A percentile compares a stretch with the other conserved stretches of the same genome.
Conservation (phyloP, 2,329 filamentous ascomycete species). For the Alternaria gaisen region DNA sequence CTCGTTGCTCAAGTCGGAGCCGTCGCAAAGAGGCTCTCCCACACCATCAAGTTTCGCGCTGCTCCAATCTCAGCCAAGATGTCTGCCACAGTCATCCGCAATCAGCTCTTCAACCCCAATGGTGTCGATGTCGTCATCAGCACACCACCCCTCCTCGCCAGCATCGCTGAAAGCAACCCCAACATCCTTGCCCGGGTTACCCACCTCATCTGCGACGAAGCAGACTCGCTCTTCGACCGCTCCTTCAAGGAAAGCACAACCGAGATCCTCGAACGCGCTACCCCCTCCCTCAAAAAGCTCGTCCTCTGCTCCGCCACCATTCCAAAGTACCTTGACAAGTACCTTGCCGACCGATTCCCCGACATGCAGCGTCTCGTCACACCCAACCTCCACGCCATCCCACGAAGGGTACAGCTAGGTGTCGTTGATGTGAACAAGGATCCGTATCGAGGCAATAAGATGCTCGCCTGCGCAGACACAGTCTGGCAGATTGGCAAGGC, state of each 20-base stretch:
- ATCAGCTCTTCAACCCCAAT: constrained; percentile 78
- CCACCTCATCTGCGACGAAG: constrained; percentile 92
- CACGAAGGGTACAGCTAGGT: constrained; percentile 89
- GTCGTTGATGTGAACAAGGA: constrained; percentile 91
- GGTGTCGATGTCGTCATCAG: constrained; percentile 87
- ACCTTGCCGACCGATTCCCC: constrained; percentile 82
- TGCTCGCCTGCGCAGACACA: constrained; percentile 90
- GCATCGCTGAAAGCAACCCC: constrained; percentile 87
- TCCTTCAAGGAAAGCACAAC: constrained; percentile 88
- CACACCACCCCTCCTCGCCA: constrained; percentile 88
- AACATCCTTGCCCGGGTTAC: constrained; percentile 91
- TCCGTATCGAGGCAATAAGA: constrained; percentile 93
- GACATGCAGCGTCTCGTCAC: constrained; percentile 87
- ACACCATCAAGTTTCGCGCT: constrained; percentile 86
- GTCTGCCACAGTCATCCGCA: constrained; percentile 80
- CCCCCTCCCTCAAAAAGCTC: constrained; percentile 83
- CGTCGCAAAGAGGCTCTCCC: constrained; percentile 82
- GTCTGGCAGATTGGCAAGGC: constrained; percentile 94
- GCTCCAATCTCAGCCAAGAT: constrained; percentile 82
- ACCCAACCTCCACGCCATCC: constrained; percentile 94
- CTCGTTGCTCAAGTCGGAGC: constrained; percentile 86
- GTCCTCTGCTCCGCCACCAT: constrained; percentile 97
- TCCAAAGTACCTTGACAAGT: constrained; percentile 85
- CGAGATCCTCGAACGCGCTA: constrained; percentile 80
- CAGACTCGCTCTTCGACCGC: constrained; percentile 92